A percentile compares a stretch with the other conserved stretches of the same genome.
phyloP scores from a whole-genome alignment of 805 yeast species.

The Wickerhamomyces ciferrii region DNA sequence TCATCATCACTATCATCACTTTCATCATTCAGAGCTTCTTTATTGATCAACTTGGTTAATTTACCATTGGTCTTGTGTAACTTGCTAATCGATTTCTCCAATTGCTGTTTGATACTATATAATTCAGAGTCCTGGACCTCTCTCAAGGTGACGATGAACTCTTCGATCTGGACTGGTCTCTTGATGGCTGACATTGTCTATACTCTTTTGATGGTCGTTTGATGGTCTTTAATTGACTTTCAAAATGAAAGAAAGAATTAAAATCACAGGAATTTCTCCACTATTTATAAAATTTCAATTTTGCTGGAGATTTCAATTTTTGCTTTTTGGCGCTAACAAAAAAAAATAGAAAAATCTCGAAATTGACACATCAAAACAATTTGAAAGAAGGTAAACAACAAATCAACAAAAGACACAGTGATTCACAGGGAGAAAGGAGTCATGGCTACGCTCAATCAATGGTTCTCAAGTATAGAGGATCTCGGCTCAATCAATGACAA shows the following conservation, averaged over 20 bases:
- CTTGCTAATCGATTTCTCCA: slow-evolving; percentile 39
- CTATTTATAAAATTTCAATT: neutral
- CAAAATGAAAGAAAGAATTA: too few species aligned
- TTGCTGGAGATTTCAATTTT: too few species aligned
- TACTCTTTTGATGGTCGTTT: neutral
- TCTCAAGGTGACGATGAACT: slow-evolving; percentile 46
- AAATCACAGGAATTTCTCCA: neutral
- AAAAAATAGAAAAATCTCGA: neutral
- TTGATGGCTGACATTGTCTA: slow-evolving; percentile 22
- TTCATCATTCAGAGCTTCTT: slow-evolving; percentile 20
- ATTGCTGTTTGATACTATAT: slow-evolving; percentile 23
- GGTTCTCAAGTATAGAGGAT: slow-evolving; percentile 20
- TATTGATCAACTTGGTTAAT: slow-evolving; percentile 37
- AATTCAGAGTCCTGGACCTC: slow-evolving; percentile 46
- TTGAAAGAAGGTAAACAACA: too few species aligned
- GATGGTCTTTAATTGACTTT: neutral
- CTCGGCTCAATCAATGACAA: slow-evolving; percentile 19
- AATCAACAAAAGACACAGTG: neutral
- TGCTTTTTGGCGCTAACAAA: neutral
- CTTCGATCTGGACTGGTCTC: slow-evolving; percentile 36
- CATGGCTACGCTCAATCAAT: neutral
- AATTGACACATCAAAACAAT: neutral
- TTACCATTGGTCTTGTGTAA: slow-evolving; percentile 46
- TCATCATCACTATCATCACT: slow-evolving; percentile 15
- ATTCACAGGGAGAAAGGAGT: neutral